phyloP scores from a whole-genome alignment of 2,329 filamentous ascomycete species.

The Trichoderma atrobrunneum region DNA sequence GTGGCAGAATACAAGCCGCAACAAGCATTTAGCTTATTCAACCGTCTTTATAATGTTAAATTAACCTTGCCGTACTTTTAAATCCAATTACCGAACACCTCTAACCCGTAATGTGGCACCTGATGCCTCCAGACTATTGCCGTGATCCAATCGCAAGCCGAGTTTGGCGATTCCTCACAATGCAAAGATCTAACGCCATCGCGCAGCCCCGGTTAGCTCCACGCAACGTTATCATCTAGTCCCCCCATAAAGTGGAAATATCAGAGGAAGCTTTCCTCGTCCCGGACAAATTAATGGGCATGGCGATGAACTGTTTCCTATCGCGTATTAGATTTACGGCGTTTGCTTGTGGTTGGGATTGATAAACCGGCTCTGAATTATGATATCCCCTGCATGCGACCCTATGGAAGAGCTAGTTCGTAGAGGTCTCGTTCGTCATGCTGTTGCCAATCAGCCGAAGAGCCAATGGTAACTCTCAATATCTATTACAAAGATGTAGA shows the following conservation, averaged over 20 bases:
- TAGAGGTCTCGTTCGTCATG: background rate
- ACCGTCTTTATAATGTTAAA: constrained; percentile 1
- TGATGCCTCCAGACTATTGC: background rate
- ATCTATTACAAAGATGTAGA: background rate
- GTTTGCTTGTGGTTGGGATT: background rate
- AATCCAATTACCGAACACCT: background rate
- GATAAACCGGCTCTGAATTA: background rate
- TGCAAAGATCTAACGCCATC: constrained; percentile 18
- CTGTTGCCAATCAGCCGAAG: background rate
- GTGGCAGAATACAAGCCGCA: background rate
- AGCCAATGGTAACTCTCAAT: background rate
- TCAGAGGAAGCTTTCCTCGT: background rate
- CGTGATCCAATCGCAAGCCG: constrained; percentile 1
- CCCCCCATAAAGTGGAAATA: background rate
- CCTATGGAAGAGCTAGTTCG: background rate
- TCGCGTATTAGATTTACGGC: background rate
- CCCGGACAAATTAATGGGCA: background rate
- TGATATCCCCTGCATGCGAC: background rate
- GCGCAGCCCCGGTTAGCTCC: background rate
- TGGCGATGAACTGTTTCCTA: background rate
- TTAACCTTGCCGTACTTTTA: background rate
- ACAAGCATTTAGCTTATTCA: background rate
- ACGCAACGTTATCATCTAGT: background rate
- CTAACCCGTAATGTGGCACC: background rate
- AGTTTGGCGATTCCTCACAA: constrained; percentile 10